phyloP scores from a whole-genome alignment of 2,329 filamentous ascomycete genomes.

The Eutypa lata region DNA sequence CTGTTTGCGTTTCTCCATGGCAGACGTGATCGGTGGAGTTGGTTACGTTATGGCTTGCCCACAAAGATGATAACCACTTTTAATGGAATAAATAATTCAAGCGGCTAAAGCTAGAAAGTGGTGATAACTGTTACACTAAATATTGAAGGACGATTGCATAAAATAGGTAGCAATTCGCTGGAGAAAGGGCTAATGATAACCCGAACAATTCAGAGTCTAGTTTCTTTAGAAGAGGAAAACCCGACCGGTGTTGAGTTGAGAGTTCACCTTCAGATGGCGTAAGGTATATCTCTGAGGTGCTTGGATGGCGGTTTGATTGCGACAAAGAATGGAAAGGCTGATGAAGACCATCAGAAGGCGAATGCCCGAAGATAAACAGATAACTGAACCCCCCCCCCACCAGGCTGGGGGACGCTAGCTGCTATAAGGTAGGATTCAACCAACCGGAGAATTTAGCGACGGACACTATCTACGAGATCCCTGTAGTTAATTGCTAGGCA shows the following conservation, averaged over 20 bases:
- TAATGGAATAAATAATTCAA: too few species aligned
- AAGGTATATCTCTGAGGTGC: neutral
- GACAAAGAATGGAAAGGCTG: too few species aligned
- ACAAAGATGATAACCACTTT: too few species aligned
- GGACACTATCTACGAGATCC: neutral
- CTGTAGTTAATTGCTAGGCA: neutral
- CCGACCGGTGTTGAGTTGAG: neutral
- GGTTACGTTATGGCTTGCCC: neutral
- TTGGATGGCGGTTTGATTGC: neutral
- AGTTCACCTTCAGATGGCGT: neutral
- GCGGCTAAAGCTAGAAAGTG: neutral
- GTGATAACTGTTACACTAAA: neutral
- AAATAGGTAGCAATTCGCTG: too few species aligned
- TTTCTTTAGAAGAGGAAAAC: neutral
- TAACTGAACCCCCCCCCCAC: neutral
- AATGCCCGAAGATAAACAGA: neutral
- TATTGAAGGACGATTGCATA: neutral
- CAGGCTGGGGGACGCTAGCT: neutral
- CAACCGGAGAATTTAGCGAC: slow-evolving; percentile 18
- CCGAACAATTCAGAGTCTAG: too few species aligned
- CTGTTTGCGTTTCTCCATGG: slow-evolving; percentile 19
- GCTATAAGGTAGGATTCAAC: neutral
- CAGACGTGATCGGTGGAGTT: neutral
- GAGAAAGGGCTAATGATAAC: too few species aligned
- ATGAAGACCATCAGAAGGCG: too few species aligned